These are phyloP conservation scores for Beta macrorhiza DNA, from an alignment of 179 eudicot species.

Conservation along the genomic window DNA sequence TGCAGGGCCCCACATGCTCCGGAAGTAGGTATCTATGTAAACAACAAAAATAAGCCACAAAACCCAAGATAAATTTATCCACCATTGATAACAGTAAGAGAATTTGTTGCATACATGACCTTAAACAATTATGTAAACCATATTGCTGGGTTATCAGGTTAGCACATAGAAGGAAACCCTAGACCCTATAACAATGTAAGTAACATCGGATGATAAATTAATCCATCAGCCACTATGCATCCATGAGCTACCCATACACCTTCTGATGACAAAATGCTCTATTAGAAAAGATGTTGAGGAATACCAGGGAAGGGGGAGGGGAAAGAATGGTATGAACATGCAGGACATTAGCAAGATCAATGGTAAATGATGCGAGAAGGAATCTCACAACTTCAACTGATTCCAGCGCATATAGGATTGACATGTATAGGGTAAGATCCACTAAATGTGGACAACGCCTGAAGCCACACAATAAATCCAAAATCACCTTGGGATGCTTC, in stretches of 20 bases:
- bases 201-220: background rate
- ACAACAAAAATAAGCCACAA: slow-evolving; percentile 15
- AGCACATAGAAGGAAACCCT: background rate
- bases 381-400: slow-evolving; percentile 46
- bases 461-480: slow-evolving; percentile 42
- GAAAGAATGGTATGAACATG: background rate
- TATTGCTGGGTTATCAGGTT: background rate
- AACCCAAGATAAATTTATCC: background rate
- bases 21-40: slow-evolving; percentile 84
- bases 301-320: background rate
- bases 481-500: slow-evolving; percentile 97
- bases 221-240: background rate
- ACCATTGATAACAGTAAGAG: background rate
- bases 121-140: background rate
- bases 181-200: background rate
- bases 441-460: slow-evolving; percentile 32
- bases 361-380: slow-evolving; percentile 18
- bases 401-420: slow-evolving; percentile 41
- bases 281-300: no score
- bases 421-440: slow-evolving; percentile 40
- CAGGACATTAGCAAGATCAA: slow-evolving; percentile 15
- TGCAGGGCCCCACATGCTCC: slow-evolving; percentile 74
- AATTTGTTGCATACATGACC: background rate
- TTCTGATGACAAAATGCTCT: no score
- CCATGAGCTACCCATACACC: background rate